These are phyloP conservation scores for Phlegmacium glaucopus DNA, from an alignment of 768 basidiomycete species.

Conservation along the genomic window DNA sequence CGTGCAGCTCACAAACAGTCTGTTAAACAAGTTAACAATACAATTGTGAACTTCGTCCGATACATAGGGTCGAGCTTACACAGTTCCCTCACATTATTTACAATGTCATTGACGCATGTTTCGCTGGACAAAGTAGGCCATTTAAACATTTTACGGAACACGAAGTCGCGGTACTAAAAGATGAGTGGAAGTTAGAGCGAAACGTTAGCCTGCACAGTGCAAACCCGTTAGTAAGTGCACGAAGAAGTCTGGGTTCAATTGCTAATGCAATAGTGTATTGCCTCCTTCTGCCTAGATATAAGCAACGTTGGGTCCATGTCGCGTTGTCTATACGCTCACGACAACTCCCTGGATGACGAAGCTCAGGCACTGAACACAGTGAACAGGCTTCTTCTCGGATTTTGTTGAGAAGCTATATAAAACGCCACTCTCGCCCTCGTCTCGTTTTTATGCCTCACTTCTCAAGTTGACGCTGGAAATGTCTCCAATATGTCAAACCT, in stretches of 20 bases:
- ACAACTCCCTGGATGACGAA: too few relatives aligned
- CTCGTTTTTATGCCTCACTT: too few relatives aligned
- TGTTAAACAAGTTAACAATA: conserved; percentile 23
- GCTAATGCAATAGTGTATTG: too few relatives aligned
- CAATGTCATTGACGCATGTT: conserved; percentile 57
- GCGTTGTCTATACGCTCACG: too few relatives aligned
- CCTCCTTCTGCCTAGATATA: too few relatives aligned
- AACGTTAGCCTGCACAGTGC: conserved; percentile 52
- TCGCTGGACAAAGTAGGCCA: conserved; percentile 47
- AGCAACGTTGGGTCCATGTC: too few relatives aligned
- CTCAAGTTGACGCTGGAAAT: too few relatives aligned
- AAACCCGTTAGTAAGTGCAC: conserved; percentile 72
- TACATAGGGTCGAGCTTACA: conserved; percentile 69
- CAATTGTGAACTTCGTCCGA: conserved; percentile 18
- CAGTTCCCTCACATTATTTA: conserved; percentile 67
- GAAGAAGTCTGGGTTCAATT: conserved; percentile 70
- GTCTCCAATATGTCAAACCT: too few relatives aligned
- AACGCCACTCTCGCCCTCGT: too few relatives aligned
- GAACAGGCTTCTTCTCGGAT: too few relatives aligned
- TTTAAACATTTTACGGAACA: conserved; percentile 87
- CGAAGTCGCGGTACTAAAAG: conserved; percentile 72
- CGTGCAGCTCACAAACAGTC: conserved; percentile 81
- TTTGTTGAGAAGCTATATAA: too few relatives aligned
- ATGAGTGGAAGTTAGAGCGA: neutral
- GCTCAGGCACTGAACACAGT: too few relatives aligned